Conservation (phyloP, 768 basidiomycete genomes). For the Gautieria morchelliformis region DNA sequence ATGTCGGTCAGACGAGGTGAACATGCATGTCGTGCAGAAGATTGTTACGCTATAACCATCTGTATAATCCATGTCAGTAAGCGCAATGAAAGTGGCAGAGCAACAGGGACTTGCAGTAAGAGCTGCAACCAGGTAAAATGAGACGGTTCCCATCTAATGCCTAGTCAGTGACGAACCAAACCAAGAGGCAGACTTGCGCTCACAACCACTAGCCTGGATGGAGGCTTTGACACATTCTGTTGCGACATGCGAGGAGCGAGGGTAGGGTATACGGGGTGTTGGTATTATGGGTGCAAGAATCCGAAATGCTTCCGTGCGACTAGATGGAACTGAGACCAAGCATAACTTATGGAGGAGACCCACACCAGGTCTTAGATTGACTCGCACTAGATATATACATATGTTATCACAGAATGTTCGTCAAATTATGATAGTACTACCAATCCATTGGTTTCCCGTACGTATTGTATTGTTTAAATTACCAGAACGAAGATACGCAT, state of each 20-base stretch:
- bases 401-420: no score
- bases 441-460: no score
- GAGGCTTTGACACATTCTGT: not conserved
- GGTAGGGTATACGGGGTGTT: not conserved
- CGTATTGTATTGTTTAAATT: no score
- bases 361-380: no score
- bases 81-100: not conserved
- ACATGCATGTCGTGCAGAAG: slow-evolving; percentile 16
- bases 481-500: no score
- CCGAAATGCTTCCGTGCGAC: no score
- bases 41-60: slow-evolving; percentile 83
- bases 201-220: not conserved
- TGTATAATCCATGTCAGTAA: slow-evolving; percentile 19
- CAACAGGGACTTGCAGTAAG: slow-evolving; percentile 51
- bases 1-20: slow-evolving; percentile 14
- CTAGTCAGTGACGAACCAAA: not conserved
- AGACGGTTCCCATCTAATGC: slow-evolving; percentile 57
- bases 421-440: no score
- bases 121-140: slow-evolving; percentile 85
- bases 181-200: not conserved
- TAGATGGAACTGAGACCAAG: no score
- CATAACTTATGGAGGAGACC: no score
- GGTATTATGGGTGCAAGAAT: no score
- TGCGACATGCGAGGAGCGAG: not conserved
- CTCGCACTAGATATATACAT: no score